Evolutionary conservation across 805 yeast species (phyloP).

Genomic region (Wickerhamiella cacticola): DNA sequence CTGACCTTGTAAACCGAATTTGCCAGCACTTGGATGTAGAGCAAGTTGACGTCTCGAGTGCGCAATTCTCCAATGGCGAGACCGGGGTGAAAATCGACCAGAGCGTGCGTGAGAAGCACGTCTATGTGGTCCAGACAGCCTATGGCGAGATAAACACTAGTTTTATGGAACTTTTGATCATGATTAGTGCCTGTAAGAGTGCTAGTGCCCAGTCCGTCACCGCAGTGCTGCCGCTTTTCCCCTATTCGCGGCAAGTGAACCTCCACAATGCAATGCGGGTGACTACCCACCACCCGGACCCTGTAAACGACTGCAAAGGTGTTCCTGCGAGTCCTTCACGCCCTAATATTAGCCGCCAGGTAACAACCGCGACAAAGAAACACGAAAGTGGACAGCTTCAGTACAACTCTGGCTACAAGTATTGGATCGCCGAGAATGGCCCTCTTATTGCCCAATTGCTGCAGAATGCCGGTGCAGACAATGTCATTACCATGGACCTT

Average conservation of each 20-base stretch:
- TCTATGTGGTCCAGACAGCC: slow-evolving; percentile 77
- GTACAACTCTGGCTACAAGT: slow-evolving; percentile 50
- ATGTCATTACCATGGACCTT: slow-evolving; percentile 91
- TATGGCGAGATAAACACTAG: slow-evolving; percentile 82
- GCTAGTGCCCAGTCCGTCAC: slow-evolving; percentile 84
- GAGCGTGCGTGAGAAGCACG: slow-evolving; percentile 93
- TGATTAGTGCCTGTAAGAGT: slow-evolving; percentile 84
- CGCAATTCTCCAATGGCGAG: slow-evolving; percentile 66
- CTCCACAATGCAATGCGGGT: slow-evolving; percentile 49
- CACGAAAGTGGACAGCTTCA: neutral
- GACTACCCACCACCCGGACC: neutral
- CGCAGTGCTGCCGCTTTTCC: slow-evolving; percentile 85
- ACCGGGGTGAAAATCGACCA: slow-evolving; percentile 76
- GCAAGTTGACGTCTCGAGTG: slow-evolving; percentile 46
- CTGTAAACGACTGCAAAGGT: neutral
- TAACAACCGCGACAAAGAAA: neutral
- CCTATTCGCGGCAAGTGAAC: slow-evolving; percentile 93
- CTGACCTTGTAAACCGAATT: slow-evolving; percentile 58
- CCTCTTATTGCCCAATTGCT: slow-evolving; percentile 78
- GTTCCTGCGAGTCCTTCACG: slow-evolving; percentile 5
- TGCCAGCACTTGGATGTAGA: slow-evolving; percentile 68
- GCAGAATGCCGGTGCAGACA: slow-evolving; percentile 91
- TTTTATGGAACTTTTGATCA: slow-evolving; percentile 67
- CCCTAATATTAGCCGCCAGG: slow-evolving; percentile 5
- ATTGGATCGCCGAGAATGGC: slow-evolving; percentile 95